Evolutionary conservation across 139 green algal species (phyloP), one percentile per base, ranked within the genome.

Genomic region (Chlorella sorokiniana): DNA sequence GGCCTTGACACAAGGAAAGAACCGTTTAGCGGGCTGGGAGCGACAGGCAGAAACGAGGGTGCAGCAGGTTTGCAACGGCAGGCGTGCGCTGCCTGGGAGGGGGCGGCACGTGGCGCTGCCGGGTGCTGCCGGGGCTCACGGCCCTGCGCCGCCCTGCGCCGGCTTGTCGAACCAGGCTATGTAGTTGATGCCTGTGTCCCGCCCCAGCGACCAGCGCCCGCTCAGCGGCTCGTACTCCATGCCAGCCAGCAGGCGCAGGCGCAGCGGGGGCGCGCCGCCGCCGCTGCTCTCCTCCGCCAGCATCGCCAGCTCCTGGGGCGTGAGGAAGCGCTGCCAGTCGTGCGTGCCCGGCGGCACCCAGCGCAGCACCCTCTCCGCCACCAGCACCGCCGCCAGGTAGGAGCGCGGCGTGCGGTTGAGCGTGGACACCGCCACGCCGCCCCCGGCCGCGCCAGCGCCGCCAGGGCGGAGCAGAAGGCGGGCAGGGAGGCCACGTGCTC

Each of bases 281-380:
- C 9, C 11, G 37, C 23, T 68, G 54, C 64, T 75, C 29, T 65
- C 71, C 54, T 76, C 65, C n/a, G 86, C 85, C 86, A 92, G 88
- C 72, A 92, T 69, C 3, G 76, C 70, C 69, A 97, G 80, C 88
- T 97, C 94, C 79, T 92, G 78, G n/a, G 96, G 96, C 11, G 94
- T 97, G n/a, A 98, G 81, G 81, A 99, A 98, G 67, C 91, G 91
- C 23, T 76, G 42, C 93, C 94, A 98, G 56, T 97, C 88, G 83
- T 98, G 95, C 27, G 95, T 97, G 40, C 92, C 93, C 4, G 31
- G 29, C 9, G 94, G 94, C 38, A 95, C 85, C 69, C 94, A 42
- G 20, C 91, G 51, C 9, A 91, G 62, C 16, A 98, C 38, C 54
- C 92, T 88, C 92, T 99, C 96, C 0, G 95, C 96, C 5, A 67